phyloP scores from a whole-genome alignment of 1,139 yeast species.

The Schizosaccharomyces versatilis region DNA sequence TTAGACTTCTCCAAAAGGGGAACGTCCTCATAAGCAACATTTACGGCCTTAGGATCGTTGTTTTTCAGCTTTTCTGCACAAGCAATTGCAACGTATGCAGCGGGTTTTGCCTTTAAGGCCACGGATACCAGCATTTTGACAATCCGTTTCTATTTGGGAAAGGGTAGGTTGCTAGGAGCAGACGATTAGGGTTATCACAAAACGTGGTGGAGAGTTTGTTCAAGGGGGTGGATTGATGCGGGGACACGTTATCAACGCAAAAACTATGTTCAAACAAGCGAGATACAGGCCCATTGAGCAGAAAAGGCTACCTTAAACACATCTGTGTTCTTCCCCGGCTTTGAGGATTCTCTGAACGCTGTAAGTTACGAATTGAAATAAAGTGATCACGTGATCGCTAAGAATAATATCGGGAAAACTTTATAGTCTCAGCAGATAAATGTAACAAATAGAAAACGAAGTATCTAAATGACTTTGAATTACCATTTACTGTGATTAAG shows the following conservation, averaged over 20 bases:
- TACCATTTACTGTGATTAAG: no score
- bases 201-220: not conserved
- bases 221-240: not conserved
- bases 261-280: not conserved
- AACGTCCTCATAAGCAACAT: not conserved
- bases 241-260: not conserved
- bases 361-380: no score
- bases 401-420: no score
- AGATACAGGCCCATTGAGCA: not conserved
- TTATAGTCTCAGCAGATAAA: no score
- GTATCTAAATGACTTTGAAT: no score
- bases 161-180: not conserved
- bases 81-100: slow-evolving; percentile 1
- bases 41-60: not conserved
- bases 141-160: not conserved
- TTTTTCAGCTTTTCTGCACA: not conserved
- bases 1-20: not conserved
- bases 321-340: not conserved
- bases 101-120: not conserved
- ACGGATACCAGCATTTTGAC: not conserved
- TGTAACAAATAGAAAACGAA: no score
- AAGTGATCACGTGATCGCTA: no score
- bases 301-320: no score
- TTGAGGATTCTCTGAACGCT: not conserved
- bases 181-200: not conserved